These are phyloP conservation scores for Podospora bellae-mahoneyi DNA, from an alignment of 495 filamentous ascomycete genomes.

Conservation along the genomic window DNA sequence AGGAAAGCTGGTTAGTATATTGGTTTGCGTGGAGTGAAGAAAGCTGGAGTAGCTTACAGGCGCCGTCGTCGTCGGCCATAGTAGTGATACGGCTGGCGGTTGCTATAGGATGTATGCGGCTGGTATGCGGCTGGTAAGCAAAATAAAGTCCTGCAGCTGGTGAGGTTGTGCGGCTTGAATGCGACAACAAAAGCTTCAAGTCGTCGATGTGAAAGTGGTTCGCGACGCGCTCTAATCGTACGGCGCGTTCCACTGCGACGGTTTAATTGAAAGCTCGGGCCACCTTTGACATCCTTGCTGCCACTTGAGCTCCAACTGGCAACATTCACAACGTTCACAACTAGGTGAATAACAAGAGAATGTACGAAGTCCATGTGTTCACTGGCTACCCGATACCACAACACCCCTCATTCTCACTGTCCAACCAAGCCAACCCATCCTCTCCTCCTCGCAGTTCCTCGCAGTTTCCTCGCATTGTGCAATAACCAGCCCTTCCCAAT, in stretches of 20 bases:
- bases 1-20: neutral
- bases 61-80: conserved; percentile 23
- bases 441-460: neutral
- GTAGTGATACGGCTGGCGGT: neutral
- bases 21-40: neutral
- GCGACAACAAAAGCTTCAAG: neutral
- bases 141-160: neutral
- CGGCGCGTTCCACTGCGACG: neutral
- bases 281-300: neutral
- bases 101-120: neutral
- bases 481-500: neutral
- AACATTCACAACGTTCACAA: too few species aligned
- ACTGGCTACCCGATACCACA: too few species aligned
- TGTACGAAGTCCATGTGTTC: too few species aligned
- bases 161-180: neutral
- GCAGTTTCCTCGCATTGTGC: neutral
- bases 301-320: neutral
- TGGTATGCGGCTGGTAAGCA: neutral
- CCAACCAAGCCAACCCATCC: neutral
- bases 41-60: conserved; percentile 19
- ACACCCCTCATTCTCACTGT: neutral
- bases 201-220: neutral
- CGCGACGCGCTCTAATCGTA: neutral
- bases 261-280: conserved; percentile 15
- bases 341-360: too few species aligned